Conservation (phyloP, 345 rosid genomes). For the Lepidium didymum region DNA sequence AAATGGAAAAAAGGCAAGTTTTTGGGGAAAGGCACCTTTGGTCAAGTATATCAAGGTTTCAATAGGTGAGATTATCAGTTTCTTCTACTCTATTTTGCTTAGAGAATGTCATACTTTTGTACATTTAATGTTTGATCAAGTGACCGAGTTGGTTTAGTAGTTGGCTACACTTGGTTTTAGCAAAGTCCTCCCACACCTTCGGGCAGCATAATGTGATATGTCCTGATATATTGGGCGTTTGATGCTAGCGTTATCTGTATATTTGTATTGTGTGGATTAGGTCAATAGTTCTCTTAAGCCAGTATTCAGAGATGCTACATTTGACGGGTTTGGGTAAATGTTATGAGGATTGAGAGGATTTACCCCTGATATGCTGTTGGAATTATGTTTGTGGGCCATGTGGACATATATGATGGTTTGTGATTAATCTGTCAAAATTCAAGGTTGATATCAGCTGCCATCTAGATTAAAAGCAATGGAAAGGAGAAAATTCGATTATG, state of each 20-base stretch:
- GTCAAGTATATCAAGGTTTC: constrained; percentile 89
- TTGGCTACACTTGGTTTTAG: not conserved
- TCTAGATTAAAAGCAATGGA: constrained; percentile 1
- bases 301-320: not conserved
- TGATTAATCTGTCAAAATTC: not conserved
- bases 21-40: constrained; percentile 93
- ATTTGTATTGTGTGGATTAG: not conserved
- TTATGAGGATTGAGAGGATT: not conserved
- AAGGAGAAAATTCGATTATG: not conserved
- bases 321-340: not conserved
- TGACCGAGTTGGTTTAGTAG: not conserved
- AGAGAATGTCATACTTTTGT: not conserved
- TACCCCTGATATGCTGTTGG: not conserved
- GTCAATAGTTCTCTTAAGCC: not conserved
- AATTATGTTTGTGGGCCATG: not conserved
- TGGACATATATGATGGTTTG: not conserved
- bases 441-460: not conserved
- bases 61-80: constrained; percentile 52
- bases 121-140: not conserved
- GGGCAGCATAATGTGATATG: not conserved
- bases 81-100: not conserved
- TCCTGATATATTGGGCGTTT: not conserved
- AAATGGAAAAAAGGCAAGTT: constrained; percentile 88
- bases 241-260: constrained; percentile 6
- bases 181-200: not conserved